Conservation (phyloP, 2,329 filamentous ascomycete species). For the Canariomyces notabilis region DNA sequence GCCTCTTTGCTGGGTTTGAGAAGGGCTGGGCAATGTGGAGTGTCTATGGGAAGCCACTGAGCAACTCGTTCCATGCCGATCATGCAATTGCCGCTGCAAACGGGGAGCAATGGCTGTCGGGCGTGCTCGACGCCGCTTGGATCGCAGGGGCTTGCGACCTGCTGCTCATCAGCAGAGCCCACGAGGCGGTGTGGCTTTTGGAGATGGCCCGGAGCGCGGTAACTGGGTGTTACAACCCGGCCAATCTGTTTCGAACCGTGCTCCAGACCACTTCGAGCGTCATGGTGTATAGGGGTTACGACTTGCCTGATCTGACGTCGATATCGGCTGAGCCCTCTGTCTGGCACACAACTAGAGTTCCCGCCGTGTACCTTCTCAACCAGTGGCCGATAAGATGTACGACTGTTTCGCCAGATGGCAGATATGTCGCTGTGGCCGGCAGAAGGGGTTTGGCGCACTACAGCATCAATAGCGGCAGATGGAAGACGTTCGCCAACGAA, state of each 20-base stretch:
- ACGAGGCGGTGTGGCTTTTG: slow-evolving; percentile 77
- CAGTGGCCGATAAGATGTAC: slow-evolving; percentile 91
- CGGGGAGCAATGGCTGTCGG: slow-evolving; percentile 77
- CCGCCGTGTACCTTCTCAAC: slow-evolving; percentile 75
- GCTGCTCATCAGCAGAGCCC: slow-evolving; percentile 63
- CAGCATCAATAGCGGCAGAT: slow-evolving; percentile 86
- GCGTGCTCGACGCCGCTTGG: slow-evolving; percentile 76
- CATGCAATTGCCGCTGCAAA: slow-evolving; percentile 58
- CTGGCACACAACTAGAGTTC: slow-evolving; percentile 92
- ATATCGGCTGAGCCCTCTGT: slow-evolving; percentile 87
- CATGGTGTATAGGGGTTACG: slow-evolving; percentile 90
- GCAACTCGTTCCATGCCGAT: slow-evolving; percentile 75
- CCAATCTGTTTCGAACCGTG: slow-evolving; percentile 84
- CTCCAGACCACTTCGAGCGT: slow-evolving; percentile 83
- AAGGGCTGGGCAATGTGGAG: slow-evolving; percentile 96
- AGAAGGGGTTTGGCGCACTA: slow-evolving; percentile 90
- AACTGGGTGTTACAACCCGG: slow-evolving; percentile 83
- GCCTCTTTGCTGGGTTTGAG: slow-evolving; percentile 88
- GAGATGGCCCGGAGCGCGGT: slow-evolving; percentile 95
- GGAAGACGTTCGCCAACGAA: slow-evolving; percentile 87
- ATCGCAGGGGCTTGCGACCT: slow-evolving; percentile 83
- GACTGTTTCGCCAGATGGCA: slow-evolving; percentile 83
- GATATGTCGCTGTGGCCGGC: slow-evolving; percentile 95
- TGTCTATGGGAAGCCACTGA: slow-evolving; percentile 87
- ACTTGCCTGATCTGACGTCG: slow-evolving; percentile 81